These are phyloP conservation scores for Lophiotrema nucula DNA, from an alignment of 495 filamentous ascomycete genomes.

Conservation along the genomic window DNA sequence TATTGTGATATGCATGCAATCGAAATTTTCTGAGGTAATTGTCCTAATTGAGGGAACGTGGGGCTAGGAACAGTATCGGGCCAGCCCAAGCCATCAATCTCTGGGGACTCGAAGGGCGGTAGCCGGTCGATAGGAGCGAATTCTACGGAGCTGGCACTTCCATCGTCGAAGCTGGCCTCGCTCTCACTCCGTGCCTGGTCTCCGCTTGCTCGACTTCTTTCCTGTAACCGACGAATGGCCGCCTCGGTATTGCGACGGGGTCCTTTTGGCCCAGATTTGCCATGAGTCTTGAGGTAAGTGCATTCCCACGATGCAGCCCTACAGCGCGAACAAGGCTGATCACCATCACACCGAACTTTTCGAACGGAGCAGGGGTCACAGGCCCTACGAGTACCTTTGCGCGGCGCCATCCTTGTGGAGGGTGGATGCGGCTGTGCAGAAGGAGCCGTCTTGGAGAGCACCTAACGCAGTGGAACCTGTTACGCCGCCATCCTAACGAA, in stretches of 20 bases:
- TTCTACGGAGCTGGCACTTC: slow-evolving; percentile 12
- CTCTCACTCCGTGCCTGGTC: slow-evolving; percentile 13
- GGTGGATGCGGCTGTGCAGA: not conserved
- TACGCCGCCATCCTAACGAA: not conserved
- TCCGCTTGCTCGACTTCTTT: slow-evolving; percentile 2
- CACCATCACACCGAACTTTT: slow-evolving; percentile 27
- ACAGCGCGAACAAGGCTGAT: slow-evolving; percentile 22
- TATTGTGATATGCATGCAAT: slow-evolving; percentile 14
- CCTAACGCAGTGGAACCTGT: slow-evolving; percentile 7
- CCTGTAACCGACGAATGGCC: slow-evolving; percentile 14
- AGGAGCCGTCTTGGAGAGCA: not conserved
- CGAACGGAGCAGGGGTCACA: slow-evolving; percentile 31
- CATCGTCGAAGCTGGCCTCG: slow-evolving; percentile 18
- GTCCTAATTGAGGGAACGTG: not conserved
- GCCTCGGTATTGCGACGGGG: slow-evolving; percentile 21
- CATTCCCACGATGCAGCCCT: slow-evolving; percentile 23
- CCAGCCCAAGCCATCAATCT: slow-evolving; percentile 6
- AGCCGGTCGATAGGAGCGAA: slow-evolving; percentile 11
- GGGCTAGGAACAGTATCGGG: slow-evolving; percentile 1
- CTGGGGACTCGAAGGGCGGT: not conserved
- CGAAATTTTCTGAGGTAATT: slow-evolving; percentile 9
- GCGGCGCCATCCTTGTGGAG: slow-evolving; percentile 6
- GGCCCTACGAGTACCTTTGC: slow-evolving; percentile 21
- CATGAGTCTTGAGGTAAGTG: slow-evolving; percentile 24
- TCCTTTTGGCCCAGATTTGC: slow-evolving; percentile 28